Evolutionary conservation across 768 basidiomycete species (phyloP), one percentile per base, ranked within the genome.

Genomic region (Tylopilus rubrobrunneus): DNA sequence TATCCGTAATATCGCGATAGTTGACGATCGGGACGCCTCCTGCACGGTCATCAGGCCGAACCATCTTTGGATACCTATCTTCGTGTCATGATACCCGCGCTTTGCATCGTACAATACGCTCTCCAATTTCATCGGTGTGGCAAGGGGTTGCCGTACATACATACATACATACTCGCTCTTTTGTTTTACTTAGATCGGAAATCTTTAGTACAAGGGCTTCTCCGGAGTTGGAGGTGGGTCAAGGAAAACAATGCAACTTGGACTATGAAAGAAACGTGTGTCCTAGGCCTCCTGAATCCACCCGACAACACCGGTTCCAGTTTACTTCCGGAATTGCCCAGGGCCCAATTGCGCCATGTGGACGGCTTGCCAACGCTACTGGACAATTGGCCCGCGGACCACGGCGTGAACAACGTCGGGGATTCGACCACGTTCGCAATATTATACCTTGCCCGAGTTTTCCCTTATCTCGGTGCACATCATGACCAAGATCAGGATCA

Each of bases 81-180:
- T 47, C 40, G 50, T 49, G 27, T 51, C 42, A 36, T 45, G 56
- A 64, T 63, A 61, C 62, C 62, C 53, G 14, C 33, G 36, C 28
- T 53, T 48, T 55, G 42, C 48, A 53, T 45, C 37, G 43, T 49
- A 60, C 45, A 40, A 44, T 40, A 40, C 48, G 28, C 15, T 33
- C 12, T 48, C 25, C 39, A 40, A 51, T 58, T 57, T 49, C 33
- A 48, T 51, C 15, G 29, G 58, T 33, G 52, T 53, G 58, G 58
- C 62, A 64, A 51, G 62, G 58, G 50, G 55, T 64, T 64, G 62
- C 59, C 43, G 36, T n/a, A n/a, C n/a, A n/a, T 45, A 40, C 34
- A 31, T 31, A 8, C 6, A 37, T 17, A 40, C 28, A 44, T 45
- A 23, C 40, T 48, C 10, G 45, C 28, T 14, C 40, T 44, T n/a